Conservation (phyloP, 2,329 filamentous ascomycete species). For the Xylariales sp. region DNA sequence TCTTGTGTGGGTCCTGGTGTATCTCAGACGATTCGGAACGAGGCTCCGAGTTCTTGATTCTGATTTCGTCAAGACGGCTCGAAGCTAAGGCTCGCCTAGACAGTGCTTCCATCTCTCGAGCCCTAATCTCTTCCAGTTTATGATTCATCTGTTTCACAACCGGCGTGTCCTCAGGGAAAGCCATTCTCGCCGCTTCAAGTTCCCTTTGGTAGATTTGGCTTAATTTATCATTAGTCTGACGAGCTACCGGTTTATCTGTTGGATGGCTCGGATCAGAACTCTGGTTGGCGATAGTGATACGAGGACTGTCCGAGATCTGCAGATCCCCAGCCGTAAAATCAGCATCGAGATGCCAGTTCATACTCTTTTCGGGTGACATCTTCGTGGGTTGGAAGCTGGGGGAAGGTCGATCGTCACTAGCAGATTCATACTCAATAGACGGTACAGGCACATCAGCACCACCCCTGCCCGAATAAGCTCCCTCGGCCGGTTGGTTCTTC, state of each 20-base stretch:
- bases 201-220: conserved; percentile 53
- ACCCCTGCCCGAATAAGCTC: conserved; percentile 1
- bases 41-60: conserved; percentile 59
- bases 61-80: conserved; percentile 64
- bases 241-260: conserved; percentile 38
- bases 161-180: conserved; percentile 41
- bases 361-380: conserved; percentile 62
- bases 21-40: conserved; percentile 57
- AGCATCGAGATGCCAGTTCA: conserved; percentile 66
- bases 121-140: conserved; percentile 62
- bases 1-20: conserved; percentile 48
- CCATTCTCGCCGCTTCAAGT: conserved; percentile 46
- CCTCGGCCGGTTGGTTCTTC: conserved; percentile 1
- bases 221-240: conserved; percentile 51
- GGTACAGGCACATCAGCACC: conserved; percentile 41
- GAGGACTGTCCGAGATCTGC: conserved; percentile 67
- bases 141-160: conserved; percentile 51
- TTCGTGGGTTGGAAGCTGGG: conserved; percentile 34
- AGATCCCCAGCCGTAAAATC: conserved; percentile 69
- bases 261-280: conserved; percentile 23
- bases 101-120: conserved; percentile 57
- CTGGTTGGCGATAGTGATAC: conserved; percentile 55
- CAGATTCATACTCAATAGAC: conserved; percentile 44
- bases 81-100: conserved; percentile 62
- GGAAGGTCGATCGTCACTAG: conserved; percentile 42